Base-by-base conservation (phyloP, 352 stramenopile genomes). In the Globisporangium middletonii region DNA sequence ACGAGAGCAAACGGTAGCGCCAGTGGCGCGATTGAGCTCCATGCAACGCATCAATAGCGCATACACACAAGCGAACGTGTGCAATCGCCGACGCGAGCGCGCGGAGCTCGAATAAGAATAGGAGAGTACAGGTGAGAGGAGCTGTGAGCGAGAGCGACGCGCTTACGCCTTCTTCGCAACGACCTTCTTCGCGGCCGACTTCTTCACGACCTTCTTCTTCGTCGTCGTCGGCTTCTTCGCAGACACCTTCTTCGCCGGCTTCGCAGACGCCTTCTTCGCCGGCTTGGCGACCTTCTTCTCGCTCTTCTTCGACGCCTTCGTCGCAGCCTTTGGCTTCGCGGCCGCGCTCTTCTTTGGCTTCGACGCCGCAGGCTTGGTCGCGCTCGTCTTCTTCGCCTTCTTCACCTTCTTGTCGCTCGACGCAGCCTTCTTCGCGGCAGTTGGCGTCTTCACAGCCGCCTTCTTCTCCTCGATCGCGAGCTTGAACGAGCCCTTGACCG, bases 401-500 rank as follows among this genome's bases (percentile, higher is more conserved):
- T 92, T 88, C 53, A 73, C 76, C 12, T 66, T 73, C 66, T 79
- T 75, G 4, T 63, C 55, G 26, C 53, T 35, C 4, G 13, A 35
- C 9, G 11, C 50, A 0, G 46, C 51, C 60, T 80, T 80, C n/a
- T 60, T 62, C 0, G 44, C 38, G 1, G 37, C 27, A 8, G 15
- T 46, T 71, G 73, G 11, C 71, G 77, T 79, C 23, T 49, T 60
- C 58, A 65, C 76, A 8, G 68, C 69, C 4, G 63, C 57, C 73
- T 97, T 97, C 77, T 97, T 98, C 71, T 92, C 82, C 3, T 94
- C 86, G 23, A 91, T 67, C 3, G 88, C 89, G 16, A 98, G 77
- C 75, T 98, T 98, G 88, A 97, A 98, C 43, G 89, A 97, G 53
- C 80, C 83, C 78, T 98, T 98, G 18, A 97, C 81, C 46, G 95